Evolutionary conservation across 805 yeast species (phyloP).

Genomic region (Ogataea nonfermentans): DNA sequence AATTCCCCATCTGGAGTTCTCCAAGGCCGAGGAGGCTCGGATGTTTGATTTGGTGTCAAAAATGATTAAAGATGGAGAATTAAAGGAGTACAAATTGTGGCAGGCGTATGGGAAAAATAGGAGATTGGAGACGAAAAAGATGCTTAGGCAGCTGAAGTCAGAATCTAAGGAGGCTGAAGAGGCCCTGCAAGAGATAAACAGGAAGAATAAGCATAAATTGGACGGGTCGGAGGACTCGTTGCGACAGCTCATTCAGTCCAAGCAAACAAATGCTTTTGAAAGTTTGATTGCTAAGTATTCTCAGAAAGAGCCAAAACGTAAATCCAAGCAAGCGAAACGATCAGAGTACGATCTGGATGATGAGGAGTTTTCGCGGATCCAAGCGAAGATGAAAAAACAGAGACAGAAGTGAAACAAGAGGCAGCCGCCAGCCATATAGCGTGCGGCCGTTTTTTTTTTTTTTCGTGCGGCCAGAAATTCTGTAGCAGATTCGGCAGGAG

Average conservation of each 20-base stretch:
- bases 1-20: conserved; percentile 73
- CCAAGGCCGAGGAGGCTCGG: conserved; percentile 58
- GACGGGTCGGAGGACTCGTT: conserved; percentile 41
- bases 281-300: conserved; percentile 51
- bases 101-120: conserved; percentile 50
- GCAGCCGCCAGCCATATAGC: background rate
- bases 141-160: conserved; percentile 50
- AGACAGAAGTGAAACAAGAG: conserved; percentile 9
- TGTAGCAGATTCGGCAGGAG: conserved; percentile 13
- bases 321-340: conserved; percentile 30
- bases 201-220: conserved; percentile 32
- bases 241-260: conserved; percentile 47
- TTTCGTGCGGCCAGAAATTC: conserved; percentile 9
- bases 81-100: conserved; percentile 32
- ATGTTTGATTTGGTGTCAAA: conserved; percentile 50
- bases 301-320: conserved; percentile 24
- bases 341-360: conserved; percentile 42
- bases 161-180: conserved; percentile 66
- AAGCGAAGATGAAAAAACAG: conserved; percentile 30
- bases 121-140: conserved; percentile 44
- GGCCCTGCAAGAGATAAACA: conserved; percentile 39
- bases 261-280: conserved; percentile 44
- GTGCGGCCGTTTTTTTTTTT: conserved; percentile 3
- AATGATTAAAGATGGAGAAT: conserved; percentile 38
- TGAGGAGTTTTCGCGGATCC: conserved; percentile 49